These are phyloP conservation scores for Penicillium sp. DNA, from an alignment of 2,329 filamentous ascomycete species.

Conservation along the genomic window DNA sequence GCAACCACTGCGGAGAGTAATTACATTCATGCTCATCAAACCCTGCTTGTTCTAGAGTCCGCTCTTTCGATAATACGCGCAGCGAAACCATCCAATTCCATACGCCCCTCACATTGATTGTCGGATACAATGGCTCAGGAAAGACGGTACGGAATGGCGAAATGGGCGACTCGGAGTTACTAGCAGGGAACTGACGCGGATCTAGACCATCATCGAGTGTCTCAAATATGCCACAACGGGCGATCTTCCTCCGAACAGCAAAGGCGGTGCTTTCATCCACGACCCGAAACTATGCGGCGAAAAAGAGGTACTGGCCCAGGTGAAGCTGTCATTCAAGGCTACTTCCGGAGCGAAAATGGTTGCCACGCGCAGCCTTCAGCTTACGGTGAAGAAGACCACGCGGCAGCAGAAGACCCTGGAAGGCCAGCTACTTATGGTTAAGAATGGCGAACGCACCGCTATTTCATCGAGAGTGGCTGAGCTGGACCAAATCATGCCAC, in stretches of 20 bases:
- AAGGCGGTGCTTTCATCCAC: conserved; percentile 89
- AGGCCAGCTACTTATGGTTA: conserved; percentile 69
- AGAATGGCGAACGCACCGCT: conserved; percentile 74
- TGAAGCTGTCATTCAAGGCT: conserved; percentile 82
- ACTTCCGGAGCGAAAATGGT: conserved; percentile 78
- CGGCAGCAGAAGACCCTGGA: conserved; percentile 81
- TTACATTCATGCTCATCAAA: conserved; percentile 1
- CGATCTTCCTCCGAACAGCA: conserved; percentile 85
- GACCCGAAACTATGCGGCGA: conserved; percentile 87
- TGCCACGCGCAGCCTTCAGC: conserved; percentile 76
- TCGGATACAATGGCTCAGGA: conserved; percentile 94
- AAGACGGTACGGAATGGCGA: conserved; percentile 67
- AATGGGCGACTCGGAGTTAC: not conserved
- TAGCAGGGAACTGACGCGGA: conserved; percentile 7
- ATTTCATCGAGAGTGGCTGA: conserved; percentile 79
- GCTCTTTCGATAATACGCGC: conserved; percentile 76
- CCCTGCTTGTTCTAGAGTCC: conserved; percentile 50
- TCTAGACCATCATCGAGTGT: conserved; percentile 88
- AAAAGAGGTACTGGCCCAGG: conserved; percentile 84
- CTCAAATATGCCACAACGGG: conserved; percentile 98
- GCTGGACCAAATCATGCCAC: conserved; percentile 78
- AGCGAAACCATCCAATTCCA: conserved; percentile 83
- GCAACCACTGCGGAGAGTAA: not conserved
- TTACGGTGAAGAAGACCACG: conserved; percentile 78
- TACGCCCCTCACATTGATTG: conserved; percentile 89